Evolutionary conservation across 305 asterid species (phyloP).

Genomic region (Fraxinus velutina): DNA sequence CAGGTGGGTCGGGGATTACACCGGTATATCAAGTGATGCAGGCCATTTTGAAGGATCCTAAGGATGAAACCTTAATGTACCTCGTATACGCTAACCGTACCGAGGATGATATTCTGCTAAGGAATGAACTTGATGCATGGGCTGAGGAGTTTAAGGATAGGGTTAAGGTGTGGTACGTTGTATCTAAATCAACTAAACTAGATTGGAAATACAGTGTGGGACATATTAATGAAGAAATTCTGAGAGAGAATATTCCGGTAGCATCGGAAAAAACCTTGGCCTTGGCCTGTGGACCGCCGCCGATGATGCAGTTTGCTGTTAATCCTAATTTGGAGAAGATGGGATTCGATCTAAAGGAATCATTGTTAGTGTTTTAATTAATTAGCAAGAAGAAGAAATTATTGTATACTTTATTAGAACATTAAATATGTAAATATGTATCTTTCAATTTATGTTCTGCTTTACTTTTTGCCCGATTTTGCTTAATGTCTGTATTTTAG

Average conservation of each 20-base stretch:
- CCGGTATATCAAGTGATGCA: slow-evolving; percentile 90
- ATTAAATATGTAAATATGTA: not conserved
- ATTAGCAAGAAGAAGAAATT: slow-evolving; percentile 1
- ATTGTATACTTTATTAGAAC: not conserved
- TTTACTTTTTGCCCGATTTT: not conserved
- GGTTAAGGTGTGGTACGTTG: slow-evolving; percentile 87
- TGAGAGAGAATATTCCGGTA: slow-evolving; percentile 70
- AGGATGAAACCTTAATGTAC: slow-evolving; percentile 64
- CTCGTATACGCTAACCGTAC: slow-evolving; percentile 85
- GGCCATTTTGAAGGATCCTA: slow-evolving; percentile 65
- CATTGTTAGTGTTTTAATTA: slow-evolving; percentile 56
- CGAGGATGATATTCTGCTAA: slow-evolving; percentile 68
- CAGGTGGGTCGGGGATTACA: slow-evolving; percentile 88
- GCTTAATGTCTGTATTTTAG: not conserved
- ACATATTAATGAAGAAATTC: slow-evolving; percentile 44
- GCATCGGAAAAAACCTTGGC: slow-evolving; percentile 49
- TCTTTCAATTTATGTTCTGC: not conserved
- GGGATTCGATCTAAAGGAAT: slow-evolving; percentile 70
- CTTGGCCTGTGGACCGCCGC: slow-evolving; percentile 94
- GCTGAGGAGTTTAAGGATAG: slow-evolving; percentile 50
- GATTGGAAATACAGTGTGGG: slow-evolving; percentile 76
- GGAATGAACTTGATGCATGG: slow-evolving; percentile 77
- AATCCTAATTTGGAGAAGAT: slow-evolving; percentile 86
- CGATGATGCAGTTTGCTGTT: slow-evolving; percentile 86
- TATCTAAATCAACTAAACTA: slow-evolving; percentile 43